These are phyloP conservation scores for Neurospora tetrasperma DNA, from an alignment of 495 filamentous ascomycete genomes.

Conservation along the genomic window DNA sequence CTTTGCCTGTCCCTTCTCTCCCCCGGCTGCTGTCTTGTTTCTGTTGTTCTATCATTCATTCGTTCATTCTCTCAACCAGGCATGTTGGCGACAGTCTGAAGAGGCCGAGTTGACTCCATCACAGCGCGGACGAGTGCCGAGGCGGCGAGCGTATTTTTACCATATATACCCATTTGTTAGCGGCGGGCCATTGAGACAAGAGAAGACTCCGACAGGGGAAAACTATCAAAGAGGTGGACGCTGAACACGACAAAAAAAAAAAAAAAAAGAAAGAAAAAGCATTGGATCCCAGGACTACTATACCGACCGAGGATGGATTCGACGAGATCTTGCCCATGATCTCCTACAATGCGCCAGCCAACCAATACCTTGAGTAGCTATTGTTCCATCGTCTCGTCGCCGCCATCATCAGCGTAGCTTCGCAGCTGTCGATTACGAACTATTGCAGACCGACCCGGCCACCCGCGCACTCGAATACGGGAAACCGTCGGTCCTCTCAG, in stretches of 20 bases:
- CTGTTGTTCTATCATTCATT: not conserved
- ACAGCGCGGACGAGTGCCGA: not conserved
- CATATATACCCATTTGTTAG: not conserved
- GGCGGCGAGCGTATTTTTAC: not conserved
- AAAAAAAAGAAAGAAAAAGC: not conserved
- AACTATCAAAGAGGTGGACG: not conserved
- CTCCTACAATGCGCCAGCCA: not conserved
- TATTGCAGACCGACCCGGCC: not conserved
- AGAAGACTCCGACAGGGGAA: not conserved
- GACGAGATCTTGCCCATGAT: not conserved
- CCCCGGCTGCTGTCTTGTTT: not conserved
- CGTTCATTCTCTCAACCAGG: not conserved
- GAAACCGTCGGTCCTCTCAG: not conserved
- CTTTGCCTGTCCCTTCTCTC: constrained; percentile 1
- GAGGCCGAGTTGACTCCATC: not conserved
- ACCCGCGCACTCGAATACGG: not conserved
- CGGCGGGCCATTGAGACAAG: not conserved
- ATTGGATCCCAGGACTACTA: not conserved
- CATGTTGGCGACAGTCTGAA: not conserved
- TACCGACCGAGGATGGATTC: not conserved
- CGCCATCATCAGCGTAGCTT: not conserved
- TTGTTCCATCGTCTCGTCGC: constrained; percentile 1
- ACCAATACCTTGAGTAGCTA: not conserved
- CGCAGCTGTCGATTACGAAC: not conserved
- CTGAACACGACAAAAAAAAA: not conserved